A percentile compares a stretch with the other conserved stretches of the same genome.
phyloP scores from a whole-genome alignment of 2,329 filamentous ascomycete genomes.

The Cordyceps militaris region DNA sequence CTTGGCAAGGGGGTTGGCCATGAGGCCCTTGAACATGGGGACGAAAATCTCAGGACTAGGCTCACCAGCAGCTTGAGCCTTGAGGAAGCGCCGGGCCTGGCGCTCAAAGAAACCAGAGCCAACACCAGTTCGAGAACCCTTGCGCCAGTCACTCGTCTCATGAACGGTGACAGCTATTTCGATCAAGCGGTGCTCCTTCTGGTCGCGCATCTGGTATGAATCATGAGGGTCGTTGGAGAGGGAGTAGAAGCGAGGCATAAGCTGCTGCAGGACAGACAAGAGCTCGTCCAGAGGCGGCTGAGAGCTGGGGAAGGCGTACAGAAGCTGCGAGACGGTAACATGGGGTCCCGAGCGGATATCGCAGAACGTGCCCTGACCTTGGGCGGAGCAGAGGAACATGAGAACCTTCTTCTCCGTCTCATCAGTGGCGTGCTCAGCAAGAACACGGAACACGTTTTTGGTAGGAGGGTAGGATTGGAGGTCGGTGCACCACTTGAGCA shows the following conservation, averaged over 20 bases:
- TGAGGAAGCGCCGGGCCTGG: constrained; percentile 65
- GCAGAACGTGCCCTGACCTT: constrained; percentile 89
- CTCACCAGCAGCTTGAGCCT: constrained; percentile 56
- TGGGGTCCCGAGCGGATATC: constrained; percentile 87
- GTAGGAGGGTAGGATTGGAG: constrained; percentile 88
- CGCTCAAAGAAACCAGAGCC: constrained; percentile 92
- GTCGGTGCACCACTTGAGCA: constrained; percentile 95
- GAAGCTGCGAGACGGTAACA: constrained; percentile 75
- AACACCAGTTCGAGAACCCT: constrained; percentile 68
- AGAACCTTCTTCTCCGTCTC: constrained; percentile 84
- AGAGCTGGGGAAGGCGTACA: constrained; percentile 85
- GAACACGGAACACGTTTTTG: constrained; percentile 74
- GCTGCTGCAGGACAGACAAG: constrained; percentile 70
- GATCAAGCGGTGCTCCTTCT: constrained; percentile 69
- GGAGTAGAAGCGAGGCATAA: constrained; percentile 98
- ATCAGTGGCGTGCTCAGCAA: constrained; percentile 78
- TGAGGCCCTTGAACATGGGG: constrained; percentile 97
- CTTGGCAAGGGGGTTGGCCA: constrained; percentile 90
- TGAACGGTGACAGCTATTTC: constrained; percentile 97
- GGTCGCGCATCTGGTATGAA: constrained; percentile 58
- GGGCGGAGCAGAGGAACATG: constrained; percentile 74
- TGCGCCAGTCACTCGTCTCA: constrained; percentile 72
- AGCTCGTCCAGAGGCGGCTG: constrained; percentile 80
- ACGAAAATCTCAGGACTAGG: constrained; percentile 59
- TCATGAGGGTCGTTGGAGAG: constrained; percentile 93